Base-by-base conservation (phyloP, 345 rosid species). In the Eucalyptus marginata region DNA sequence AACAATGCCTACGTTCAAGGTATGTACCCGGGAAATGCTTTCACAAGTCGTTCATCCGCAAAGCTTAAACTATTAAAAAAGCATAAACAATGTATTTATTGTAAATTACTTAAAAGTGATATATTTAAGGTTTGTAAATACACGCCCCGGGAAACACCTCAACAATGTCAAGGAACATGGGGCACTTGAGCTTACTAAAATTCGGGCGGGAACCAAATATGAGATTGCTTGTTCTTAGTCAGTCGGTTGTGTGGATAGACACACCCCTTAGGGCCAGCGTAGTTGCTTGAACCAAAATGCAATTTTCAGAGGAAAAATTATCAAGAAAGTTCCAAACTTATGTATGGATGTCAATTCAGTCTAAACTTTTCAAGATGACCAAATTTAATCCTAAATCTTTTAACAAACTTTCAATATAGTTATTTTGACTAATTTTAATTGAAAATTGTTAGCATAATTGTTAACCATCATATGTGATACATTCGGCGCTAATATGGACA, bases 401-500 rank as follows among this genome's bases (percentile, higher is more conserved):
- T 59, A 27, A 59, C 15, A 6, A 27, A 25, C 13, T 59, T 13
- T 59, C 66, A 27, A 27, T 27, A 27, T 27, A 12, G 7, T 59
- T 13, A 12, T 59, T 27, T 12, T 5, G 68, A 13, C 16, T 27
- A 59, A 59, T 59, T 59, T 27, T 59, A 13, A 13, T 29, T 6
- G 7, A 11, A 27, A 27, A 27, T 27, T 3, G 4, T 6, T 27
- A 29, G 29, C 8, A 13, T 59, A 13, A 29, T 27, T 59, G n/a
- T 6, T 59, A 27, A 59, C 31, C 15, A 27, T 27, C 31, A 27
- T 27, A 59, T 27, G 0, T 27, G 33, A 29, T 6, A 13, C 15
- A 13, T 5, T 27, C 1, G 0, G 2, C 3, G 8, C 16, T 59
- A 27, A 1, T 13, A 59, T 27, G 4, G 68, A 59, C 7, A 27